phyloP scores from a whole-genome alignment of 495 filamentous ascomycete genomes.

The Aspergillus cristatus region DNA sequence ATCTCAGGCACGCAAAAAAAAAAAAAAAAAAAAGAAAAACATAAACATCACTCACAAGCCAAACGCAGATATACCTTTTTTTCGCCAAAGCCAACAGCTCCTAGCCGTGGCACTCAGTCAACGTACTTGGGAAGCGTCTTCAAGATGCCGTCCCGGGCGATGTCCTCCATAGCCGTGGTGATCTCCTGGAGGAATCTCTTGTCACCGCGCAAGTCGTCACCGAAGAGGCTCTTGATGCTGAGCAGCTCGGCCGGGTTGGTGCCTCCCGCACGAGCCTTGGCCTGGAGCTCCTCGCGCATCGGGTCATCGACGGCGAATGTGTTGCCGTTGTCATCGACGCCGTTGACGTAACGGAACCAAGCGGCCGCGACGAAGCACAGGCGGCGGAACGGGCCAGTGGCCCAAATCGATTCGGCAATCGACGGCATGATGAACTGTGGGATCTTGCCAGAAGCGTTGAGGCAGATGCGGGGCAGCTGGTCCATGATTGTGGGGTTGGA shows the following conservation, averaged over 20 bases:
- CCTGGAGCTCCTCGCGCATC: constrained; percentile 35
- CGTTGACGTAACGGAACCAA: constrained; percentile 38
- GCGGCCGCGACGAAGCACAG: constrained; percentile 36
- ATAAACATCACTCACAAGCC: constrained; percentile 12
- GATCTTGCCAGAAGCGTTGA: constrained; percentile 40
- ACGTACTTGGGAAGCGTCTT: constrained; percentile 38
- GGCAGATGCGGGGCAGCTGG: constrained; percentile 36
- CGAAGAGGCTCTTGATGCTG: constrained; percentile 34
- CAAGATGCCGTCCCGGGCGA: constrained; percentile 31
- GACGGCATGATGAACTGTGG: constrained; percentile 44
- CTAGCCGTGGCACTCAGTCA: constrained; percentile 14
- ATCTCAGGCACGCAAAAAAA: constrained; percentile 13
- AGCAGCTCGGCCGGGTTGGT: constrained; percentile 28
- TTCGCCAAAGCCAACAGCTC: constrained; percentile 5
- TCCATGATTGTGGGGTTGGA: constrained; percentile 41
- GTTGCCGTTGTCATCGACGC: constrained; percentile 33
- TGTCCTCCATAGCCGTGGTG: constrained; percentile 30
- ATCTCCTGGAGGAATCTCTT: constrained; percentile 32
- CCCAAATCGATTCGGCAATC: constrained; percentile 39
- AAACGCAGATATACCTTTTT: constrained; percentile 4
- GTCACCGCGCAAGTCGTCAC: constrained; percentile 35
- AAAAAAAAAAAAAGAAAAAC: constrained; percentile 4
- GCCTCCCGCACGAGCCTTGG: constrained; percentile 27
- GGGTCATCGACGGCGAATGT: constrained; percentile 33
- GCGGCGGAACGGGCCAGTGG: constrained; percentile 32